Evolutionary conservation across 805 yeast species (phyloP).

Genomic region (Diddensiella santjacobensis): DNA sequence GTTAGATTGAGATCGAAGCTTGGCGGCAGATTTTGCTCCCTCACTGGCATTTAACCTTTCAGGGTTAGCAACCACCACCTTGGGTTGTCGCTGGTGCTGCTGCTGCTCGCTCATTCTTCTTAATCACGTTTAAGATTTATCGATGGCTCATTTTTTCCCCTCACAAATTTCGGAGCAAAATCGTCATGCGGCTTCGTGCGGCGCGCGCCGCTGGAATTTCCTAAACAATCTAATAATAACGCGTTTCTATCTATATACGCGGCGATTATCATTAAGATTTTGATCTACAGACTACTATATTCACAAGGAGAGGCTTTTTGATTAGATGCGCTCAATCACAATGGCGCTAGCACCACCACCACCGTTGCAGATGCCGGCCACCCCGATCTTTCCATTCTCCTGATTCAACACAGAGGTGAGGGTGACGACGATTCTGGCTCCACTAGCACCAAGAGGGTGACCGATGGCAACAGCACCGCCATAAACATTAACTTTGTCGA

Average conservation of each 20-base stretch:
- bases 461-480: conserved; percentile 98
- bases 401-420: conserved; percentile 73
- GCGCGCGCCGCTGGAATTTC: too few relatives aligned
- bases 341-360: conserved; percentile 99
- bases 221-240: too few relatives aligned
- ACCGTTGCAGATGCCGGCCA: conserved; percentile 97
- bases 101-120: background rate
- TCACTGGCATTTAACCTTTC: conserved; percentile 35
- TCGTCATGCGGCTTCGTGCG: too few relatives aligned
- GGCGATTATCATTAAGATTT: too few relatives aligned
- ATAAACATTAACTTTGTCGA: conserved; percentile 76
- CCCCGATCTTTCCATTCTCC: conserved; percentile 86
- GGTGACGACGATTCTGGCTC: conserved; percentile 90
- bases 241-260: too few relatives aligned
- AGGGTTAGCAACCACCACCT: conserved; percentile 32
- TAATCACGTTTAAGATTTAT: background rate
- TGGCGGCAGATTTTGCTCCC: conserved; percentile 38
- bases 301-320: too few relatives aligned
- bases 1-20: conserved; percentile 35
- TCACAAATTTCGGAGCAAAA: too few relatives aligned
- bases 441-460: conserved; percentile 92
- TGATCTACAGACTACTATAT: too few relatives aligned
- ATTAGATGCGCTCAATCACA: conserved; percentile 55
- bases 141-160: too few relatives aligned
- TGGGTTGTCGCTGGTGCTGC: conserved; percentile 20